Evolutionary conservation across 345 rosid species (phyloP).

Genomic region (Melastoma malabathricum): DNA sequence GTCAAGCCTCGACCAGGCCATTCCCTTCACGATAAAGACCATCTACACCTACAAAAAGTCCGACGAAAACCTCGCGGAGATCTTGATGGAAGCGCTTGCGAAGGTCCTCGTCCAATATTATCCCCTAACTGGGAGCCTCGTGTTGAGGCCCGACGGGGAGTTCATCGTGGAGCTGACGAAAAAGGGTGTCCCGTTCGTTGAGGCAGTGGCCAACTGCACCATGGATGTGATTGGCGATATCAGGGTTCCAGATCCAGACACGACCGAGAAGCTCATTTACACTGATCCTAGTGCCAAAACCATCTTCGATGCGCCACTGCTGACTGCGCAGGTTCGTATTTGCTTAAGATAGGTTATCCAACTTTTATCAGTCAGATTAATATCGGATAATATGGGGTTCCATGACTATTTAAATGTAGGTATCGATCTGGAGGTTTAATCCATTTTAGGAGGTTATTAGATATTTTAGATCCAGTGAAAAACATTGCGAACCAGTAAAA

Average conservation of each 20-base stretch:
- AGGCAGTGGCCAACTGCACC: slow-evolving; percentile 11
- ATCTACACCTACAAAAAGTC: slow-evolving; percentile 1
- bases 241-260: slow-evolving; percentile 9
- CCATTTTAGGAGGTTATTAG: no score
- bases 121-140: slow-evolving; percentile 5
- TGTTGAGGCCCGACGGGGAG: slow-evolving; percentile 1
- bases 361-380: not conserved
- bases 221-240: slow-evolving; percentile 14
- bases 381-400: no score
- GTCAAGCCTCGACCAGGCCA: slow-evolving; percentile 12
- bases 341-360: not conserved
- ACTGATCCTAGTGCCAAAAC: slow-evolving; percentile 6
- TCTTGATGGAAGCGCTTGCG: slow-evolving; percentile 9
- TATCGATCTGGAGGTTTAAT: no score
- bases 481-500: no score
- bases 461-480: no score
- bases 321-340: slow-evolving; percentile 6
- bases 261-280: slow-evolving; percentile 10
- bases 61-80: not conserved
- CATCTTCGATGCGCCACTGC: not conserved
- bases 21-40: slow-evolving; percentile 5
- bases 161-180: slow-evolving; percentile 8
- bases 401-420: no score
- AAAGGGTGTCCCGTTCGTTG: slow-evolving; percentile 14
- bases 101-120: slow-evolving; percentile 12